Base-by-base conservation (phyloP, 495 filamentous ascomycete species). In the Penicillium crystallinum region DNA sequence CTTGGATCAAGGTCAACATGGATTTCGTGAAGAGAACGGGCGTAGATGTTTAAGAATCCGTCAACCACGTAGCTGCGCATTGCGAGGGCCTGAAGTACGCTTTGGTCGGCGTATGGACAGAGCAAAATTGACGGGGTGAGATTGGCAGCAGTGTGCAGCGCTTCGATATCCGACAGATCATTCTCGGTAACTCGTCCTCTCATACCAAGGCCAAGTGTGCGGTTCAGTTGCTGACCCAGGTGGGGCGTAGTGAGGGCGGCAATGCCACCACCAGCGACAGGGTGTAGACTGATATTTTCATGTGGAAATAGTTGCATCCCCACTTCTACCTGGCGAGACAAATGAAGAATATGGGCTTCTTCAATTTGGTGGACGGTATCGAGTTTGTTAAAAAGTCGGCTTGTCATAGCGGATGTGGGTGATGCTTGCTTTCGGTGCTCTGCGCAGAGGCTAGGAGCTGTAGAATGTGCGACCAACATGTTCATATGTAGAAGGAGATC, bases 191-290 rank as follows among this genome's bases (percentile, higher is more conserved):
- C 49, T 3, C 42, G 35, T 23, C 46, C 46, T 6, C 51, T 42
- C 49, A 62, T 58, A 6, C 53, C 55, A 9, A 62, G 51, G 5
- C 59, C 59, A 17, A 56, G 55, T 18, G 46, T 51, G 40, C 53
- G 53, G 42, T 56, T 62, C 27, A 62, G 31, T 48, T 62, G 53
- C 7, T 42, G 25, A 12, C 53, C 53, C n/a, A 55, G 53, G 11
- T 46, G 38, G 12, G 53, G 45, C 25, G 33, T 55, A 37, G 53
- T 55, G 37, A 55, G 45, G 30, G 46, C 46, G 11, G 35, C 25
- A 4, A 55, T 46, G 10, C 53, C 53, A 37, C 53, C 53, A 2
- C 37, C 37, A 29, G 33, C 45, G 2, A 55, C 53, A 11, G 35
- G 30, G 30, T 55, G 46, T 7, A 49, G 18, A n/a, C 37, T 44